Evolutionary conservation across 2,329 filamentous ascomycete species (phyloP).

Genomic region (Hymenoscyphus linearis): DNA sequence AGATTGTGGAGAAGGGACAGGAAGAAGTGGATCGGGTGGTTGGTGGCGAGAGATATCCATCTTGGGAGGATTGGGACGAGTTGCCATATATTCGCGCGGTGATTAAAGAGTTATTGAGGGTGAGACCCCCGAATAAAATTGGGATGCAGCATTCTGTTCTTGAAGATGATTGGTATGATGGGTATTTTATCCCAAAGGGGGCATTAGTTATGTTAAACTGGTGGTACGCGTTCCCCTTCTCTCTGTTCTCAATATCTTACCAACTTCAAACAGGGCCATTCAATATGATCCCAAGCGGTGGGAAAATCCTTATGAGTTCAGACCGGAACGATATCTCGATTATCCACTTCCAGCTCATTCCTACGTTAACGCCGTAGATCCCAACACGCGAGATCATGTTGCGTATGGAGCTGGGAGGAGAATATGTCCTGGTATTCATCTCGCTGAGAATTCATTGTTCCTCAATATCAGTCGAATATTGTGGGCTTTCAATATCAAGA

Average conservation of each 20-base stretch:
- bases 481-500: slow-evolving; percentile 32
- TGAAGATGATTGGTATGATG: slow-evolving; percentile 32
- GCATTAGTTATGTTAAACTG: slow-evolving; percentile 35
- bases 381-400: slow-evolving; percentile 27
- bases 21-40: slow-evolving; percentile 37
- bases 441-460: slow-evolving; percentile 32
- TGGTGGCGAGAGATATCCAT: slow-evolving; percentile 33
- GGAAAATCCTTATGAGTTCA: slow-evolving; percentile 38
- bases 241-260: background rate
- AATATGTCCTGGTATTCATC: slow-evolving; percentile 32
- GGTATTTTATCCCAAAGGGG: slow-evolving; percentile 36
- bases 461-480: slow-evolving; percentile 29
- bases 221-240: slow-evolving; percentile 22
- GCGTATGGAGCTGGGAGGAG: slow-evolving; percentile 31
- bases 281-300: slow-evolving; percentile 36
- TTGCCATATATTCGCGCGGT: slow-evolving; percentile 38
- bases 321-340: slow-evolving; percentile 35
- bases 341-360: slow-evolving; percentile 9
- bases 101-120: slow-evolving; percentile 40
- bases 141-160: slow-evolving; percentile 29
- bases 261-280: slow-evolving; percentile 31
- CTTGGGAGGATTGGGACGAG: slow-evolving; percentile 32
- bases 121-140: slow-evolving; percentile 34
- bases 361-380: slow-evolving; percentile 25
- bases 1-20: slow-evolving; percentile 35